Conservation (phyloP, 768 basidiomycete species). For the Suillus spraguei region DNA sequence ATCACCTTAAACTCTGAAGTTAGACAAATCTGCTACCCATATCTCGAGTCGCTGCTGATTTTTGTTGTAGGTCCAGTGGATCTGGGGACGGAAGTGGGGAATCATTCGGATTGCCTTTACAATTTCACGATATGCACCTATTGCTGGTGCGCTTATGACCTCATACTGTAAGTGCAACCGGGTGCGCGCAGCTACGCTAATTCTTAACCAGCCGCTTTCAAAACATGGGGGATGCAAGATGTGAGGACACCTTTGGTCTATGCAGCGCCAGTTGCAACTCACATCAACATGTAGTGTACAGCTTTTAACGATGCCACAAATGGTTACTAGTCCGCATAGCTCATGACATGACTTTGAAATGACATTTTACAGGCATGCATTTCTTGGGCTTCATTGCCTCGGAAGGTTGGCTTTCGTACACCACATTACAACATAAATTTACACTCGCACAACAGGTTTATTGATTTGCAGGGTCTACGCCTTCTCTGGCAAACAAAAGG, state of each 20-base stretch:
- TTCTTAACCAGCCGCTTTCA: background rate
- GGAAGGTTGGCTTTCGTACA: background rate
- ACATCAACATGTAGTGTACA: background rate
- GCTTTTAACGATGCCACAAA: background rate
- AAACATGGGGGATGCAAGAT: background rate
- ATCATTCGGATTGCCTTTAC: conserved; percentile 4
- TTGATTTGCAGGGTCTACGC: background rate
- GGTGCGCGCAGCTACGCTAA: background rate
- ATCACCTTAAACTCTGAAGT: background rate
- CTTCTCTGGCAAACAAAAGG: background rate
- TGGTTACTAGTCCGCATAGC: background rate
- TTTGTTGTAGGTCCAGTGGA: conserved; percentile 20
- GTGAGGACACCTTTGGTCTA: background rate
- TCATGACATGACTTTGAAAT: background rate
- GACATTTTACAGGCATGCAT: background rate
- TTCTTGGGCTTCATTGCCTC: conserved; percentile 4
- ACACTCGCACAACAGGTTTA: background rate
- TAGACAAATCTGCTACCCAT: background rate
- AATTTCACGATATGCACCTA: conserved; percentile 11
- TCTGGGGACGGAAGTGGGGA: conserved; percentile 12
- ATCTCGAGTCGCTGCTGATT: background rate
- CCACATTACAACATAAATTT: background rate
- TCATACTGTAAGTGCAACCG: conserved; percentile 6
- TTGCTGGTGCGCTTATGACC: conserved; percentile 13
- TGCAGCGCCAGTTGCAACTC: background rate